Evolutionary conservation across 495 filamentous ascomycete species (phyloP).

Genomic region (Aspergillus campestris): DNA sequence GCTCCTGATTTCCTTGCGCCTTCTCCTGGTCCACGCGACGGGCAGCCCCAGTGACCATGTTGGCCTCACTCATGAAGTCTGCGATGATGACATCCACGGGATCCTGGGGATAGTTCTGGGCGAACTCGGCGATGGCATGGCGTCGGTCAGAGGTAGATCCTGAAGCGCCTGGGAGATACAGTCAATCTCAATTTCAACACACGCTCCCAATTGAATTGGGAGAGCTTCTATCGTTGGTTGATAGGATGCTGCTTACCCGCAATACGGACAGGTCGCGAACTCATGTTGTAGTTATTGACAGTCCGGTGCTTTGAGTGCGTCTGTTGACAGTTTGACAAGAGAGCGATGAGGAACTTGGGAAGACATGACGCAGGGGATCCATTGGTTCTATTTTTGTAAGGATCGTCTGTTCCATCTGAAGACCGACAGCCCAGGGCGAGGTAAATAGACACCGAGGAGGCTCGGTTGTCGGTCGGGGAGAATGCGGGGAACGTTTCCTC

Average conservation of each 20-base stretch:
- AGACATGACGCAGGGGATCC: too few species aligned
- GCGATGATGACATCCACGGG: slow-evolving; percentile 49
- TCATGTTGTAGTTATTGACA: slow-evolving; percentile 5
- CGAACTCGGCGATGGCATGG: slow-evolving; percentile 46
- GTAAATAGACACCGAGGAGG: too few species aligned
- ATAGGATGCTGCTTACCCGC: slow-evolving; percentile 8
- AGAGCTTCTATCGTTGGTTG: background rate
- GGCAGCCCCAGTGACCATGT: slow-evolving; percentile 40
- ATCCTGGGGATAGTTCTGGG: slow-evolving; percentile 37
- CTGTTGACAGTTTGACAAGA: background rate
- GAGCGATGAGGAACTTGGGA: background rate
- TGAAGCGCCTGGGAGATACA: slow-evolving; percentile 27
- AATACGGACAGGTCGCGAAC: slow-evolving; percentile 14
- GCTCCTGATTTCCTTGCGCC: background rate
- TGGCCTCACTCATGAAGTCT: slow-evolving; percentile 51
- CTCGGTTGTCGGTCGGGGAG: too few species aligned
- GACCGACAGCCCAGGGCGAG: too few species aligned
- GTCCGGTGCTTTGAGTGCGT: too few species aligned
- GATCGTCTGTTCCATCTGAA: too few species aligned
- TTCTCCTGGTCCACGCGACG: slow-evolving; percentile 29
- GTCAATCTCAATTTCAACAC: background rate
- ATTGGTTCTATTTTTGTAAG: too few species aligned
- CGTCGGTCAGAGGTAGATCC: slow-evolving; percentile 50
- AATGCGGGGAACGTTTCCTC: too few species aligned
- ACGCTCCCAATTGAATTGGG: background rate